phyloP scores from a whole-genome alignment of 2,329 filamentous ascomycete species.

The Apiospora aurea region DNA sequence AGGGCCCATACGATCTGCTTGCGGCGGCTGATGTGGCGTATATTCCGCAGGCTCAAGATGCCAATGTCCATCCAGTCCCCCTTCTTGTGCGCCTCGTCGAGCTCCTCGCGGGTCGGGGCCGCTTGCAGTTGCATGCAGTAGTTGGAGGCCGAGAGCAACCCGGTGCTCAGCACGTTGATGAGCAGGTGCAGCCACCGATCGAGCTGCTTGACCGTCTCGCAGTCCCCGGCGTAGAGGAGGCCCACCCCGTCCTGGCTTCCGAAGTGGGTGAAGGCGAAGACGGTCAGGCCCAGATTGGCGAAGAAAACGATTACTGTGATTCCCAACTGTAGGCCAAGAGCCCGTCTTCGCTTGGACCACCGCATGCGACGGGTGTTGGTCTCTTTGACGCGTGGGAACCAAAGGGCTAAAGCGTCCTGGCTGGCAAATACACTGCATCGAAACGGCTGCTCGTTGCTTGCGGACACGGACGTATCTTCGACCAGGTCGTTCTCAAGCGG shows the following conservation, averaged over 20 bases:
- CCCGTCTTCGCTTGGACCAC: conserved; percentile 32
- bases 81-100: conserved; percentile 35
- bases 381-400: conserved; percentile 36
- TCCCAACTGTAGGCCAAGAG: conserved; percentile 34
- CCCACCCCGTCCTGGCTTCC: conserved; percentile 30
- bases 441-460: conserved; percentile 21
- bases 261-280: conserved; percentile 5
- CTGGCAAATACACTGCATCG: conserved; percentile 31
- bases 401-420: conserved; percentile 27
- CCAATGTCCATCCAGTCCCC: conserved; percentile 31
- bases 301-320: conserved; percentile 36
- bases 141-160: conserved; percentile 44
- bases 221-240: conserved; percentile 38
- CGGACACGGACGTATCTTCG: background rate
- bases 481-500: background rate
- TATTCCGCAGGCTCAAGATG: conserved; percentile 29
- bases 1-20: conserved; percentile 27
- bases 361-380: conserved; percentile 31
- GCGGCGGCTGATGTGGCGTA: conserved; percentile 29
- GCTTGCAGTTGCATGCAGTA: conserved; percentile 46
- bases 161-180: conserved; percentile 42
- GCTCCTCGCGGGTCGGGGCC: conserved; percentile 42
- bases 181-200: conserved; percentile 39
- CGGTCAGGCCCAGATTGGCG: conserved; percentile 23
- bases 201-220: conserved; percentile 31